Percentiles rank a stretch among this genome's conserved stretches.
These are phyloP conservation scores for Neopestalotiopsis sp. DNA, from an alignment of 2,329 filamentous ascomycete species.

Conservation along the genomic window DNA sequence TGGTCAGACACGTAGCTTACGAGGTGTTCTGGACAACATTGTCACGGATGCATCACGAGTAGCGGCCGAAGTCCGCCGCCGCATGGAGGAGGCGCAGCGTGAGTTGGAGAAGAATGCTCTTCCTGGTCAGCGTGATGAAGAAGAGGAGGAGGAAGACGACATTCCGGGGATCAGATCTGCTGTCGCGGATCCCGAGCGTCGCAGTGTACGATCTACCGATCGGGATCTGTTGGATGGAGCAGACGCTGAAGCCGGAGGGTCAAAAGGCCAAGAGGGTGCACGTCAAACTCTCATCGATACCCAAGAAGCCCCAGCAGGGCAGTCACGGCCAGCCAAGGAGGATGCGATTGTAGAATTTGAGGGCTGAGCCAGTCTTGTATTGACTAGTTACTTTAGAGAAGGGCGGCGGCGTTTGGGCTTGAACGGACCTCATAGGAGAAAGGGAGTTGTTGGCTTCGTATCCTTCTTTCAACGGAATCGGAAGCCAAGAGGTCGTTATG, in stretches of 20 bases:
- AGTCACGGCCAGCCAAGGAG: slow-evolving; percentile 32
- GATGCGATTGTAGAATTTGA: slow-evolving; percentile 52
- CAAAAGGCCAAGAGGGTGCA: slow-evolving; percentile 37
- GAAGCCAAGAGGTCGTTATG: not conserved
- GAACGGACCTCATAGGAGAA: not conserved
- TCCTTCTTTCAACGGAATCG: not conserved
- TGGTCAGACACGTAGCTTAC: slow-evolving; percentile 73
- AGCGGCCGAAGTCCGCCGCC: slow-evolving; percentile 85
- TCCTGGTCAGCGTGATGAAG: slow-evolving; percentile 67
- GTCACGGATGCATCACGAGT: slow-evolving; percentile 97
- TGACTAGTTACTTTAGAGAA: not conserved
- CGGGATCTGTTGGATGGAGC: slow-evolving; percentile 75
- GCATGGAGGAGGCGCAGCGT: slow-evolving; percentile 94
- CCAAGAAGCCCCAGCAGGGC: slow-evolving; percentile 29
- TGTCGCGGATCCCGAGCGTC: slow-evolving; percentile 61
- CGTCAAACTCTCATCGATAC: slow-evolving; percentile 32
- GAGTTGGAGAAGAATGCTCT: slow-evolving; percentile 85
- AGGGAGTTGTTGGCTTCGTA: slow-evolving; percentile 14
- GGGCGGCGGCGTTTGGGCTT: slow-evolving; percentile 11
- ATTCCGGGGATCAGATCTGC: slow-evolving; percentile 36
- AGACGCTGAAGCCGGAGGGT: slow-evolving; percentile 69
- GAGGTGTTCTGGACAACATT: slow-evolving; percentile 95
- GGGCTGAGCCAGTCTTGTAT: slow-evolving; percentile 31
- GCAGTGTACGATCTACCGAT: slow-evolving; percentile 70
- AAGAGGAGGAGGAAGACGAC: slow-evolving; percentile 73